phyloP scores from a whole-genome alignment of 768 basidiomycete genomes.

The Lactarius hatsudake region DNA sequence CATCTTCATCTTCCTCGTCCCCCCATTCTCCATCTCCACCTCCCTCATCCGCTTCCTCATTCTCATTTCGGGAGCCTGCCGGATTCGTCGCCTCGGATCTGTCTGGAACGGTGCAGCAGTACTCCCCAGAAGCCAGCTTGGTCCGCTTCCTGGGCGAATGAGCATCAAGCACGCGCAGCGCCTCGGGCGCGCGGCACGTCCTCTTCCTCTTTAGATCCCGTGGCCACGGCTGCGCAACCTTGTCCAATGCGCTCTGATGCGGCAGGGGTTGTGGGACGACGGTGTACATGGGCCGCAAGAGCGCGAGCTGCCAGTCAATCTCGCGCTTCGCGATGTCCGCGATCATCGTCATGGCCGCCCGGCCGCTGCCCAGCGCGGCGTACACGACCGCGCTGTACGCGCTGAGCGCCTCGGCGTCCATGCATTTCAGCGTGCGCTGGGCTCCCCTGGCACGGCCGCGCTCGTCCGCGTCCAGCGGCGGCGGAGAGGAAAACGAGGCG shows the following conservation, averaged over 20 bases:
- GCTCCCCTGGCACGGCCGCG: not conserved
- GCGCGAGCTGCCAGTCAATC: slow-evolving; percentile 17
- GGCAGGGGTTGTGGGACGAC: not conserved
- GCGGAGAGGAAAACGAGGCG: not conserved
- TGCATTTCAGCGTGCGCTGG: not conserved
- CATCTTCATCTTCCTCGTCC: no score
- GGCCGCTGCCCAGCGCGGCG: not conserved
- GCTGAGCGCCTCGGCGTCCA: slow-evolving; percentile 13
- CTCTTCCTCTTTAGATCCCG: not conserved
- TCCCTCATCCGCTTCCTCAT: not conserved
- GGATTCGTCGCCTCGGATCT: not conserved
- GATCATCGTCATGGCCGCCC: slow-evolving; percentile 13
- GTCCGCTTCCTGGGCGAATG: not conserved
- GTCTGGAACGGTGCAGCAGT: not conserved
- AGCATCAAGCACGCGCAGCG: not conserved
- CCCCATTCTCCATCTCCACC: not conserved
- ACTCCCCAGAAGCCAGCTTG: not conserved
- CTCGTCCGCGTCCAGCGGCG: not conserved
- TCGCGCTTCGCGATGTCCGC: slow-evolving; percentile 5
- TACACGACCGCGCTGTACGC: slow-evolving; percentile 4
- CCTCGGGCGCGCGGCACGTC: not conserved
- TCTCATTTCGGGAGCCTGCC: not conserved
- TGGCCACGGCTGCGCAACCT: not conserved
- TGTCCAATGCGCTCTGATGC: not conserved
- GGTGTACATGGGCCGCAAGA: slow-evolving; percentile 3